phyloP scores from a whole-genome alignment of 441 rosid genomes.

The Eugenia klotzschiana region DNA sequence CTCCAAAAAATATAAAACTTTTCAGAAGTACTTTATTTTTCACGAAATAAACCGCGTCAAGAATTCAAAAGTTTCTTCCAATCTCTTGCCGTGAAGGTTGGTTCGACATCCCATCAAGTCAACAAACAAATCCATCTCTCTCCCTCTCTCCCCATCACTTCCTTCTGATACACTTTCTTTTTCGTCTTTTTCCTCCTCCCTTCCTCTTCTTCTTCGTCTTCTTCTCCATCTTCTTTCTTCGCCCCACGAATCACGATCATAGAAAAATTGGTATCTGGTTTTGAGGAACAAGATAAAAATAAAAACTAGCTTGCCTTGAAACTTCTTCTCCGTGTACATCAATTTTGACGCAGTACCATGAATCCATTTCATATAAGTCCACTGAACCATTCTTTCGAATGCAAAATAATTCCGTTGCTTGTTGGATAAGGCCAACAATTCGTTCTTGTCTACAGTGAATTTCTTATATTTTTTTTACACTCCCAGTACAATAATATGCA shows the following conservation, averaged over 20 bases:
- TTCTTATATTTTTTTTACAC: not conserved
- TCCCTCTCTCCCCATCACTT: too few species aligned
- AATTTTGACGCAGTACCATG: not conserved
- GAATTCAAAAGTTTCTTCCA: not conserved
- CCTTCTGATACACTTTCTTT: too few species aligned
- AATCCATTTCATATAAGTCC: not conserved
- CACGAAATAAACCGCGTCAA: not conserved
- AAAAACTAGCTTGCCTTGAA: too few species aligned
- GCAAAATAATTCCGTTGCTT: not conserved
- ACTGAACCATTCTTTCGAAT: not conserved
- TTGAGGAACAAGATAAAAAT: too few species aligned
- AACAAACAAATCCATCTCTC: not conserved
- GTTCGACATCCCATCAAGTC: not conserved
- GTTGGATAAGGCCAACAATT: not conserved
- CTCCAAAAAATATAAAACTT: too few species aligned
- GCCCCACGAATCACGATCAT: too few species aligned
- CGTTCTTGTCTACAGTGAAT: not conserved
- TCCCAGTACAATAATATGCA: not conserved
- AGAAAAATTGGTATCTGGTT: too few species aligned
- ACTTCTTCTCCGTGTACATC: not conserved
- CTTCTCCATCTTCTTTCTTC: too few species aligned
- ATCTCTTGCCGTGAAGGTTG: not conserved
- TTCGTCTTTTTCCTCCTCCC: too few species aligned
- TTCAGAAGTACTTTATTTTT: too few species aligned
- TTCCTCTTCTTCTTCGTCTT: too few species aligned